phyloP scores from a whole-genome alignment of 2,329 filamentous ascomycete genomes.

The Xylariaceae sp. region DNA sequence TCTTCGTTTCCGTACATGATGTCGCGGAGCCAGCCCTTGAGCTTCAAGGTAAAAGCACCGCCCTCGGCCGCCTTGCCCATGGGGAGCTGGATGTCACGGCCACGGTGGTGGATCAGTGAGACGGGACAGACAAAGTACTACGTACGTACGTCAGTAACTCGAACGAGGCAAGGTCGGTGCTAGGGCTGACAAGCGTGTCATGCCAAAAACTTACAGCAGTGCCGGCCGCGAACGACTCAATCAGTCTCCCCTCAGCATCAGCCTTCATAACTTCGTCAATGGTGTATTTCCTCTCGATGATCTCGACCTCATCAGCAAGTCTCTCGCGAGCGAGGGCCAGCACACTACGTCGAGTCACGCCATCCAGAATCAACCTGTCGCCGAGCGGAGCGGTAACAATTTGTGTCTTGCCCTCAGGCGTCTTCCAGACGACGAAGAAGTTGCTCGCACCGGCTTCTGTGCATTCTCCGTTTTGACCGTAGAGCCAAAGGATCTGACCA shows the following conservation, averaged over 20 bases:
- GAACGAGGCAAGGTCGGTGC: background rate
- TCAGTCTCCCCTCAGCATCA: constrained; percentile 65
- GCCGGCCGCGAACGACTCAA: constrained; percentile 83
- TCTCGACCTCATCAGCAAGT: constrained; percentile 56
- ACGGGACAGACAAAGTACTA: constrained; percentile 70
- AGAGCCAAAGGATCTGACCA: constrained; percentile 92
- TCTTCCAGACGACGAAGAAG: constrained; percentile 81
- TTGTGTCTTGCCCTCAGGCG: constrained; percentile 58
- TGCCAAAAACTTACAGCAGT: constrained; percentile 69
- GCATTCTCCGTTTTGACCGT: constrained; percentile 70
- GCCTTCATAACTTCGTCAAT: constrained; percentile 75
- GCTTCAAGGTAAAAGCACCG: constrained; percentile 52
- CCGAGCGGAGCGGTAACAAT: constrained; percentile 81
- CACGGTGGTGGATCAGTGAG: constrained; percentile 63
- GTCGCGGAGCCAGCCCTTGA: constrained; percentile 65
- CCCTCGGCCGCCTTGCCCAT: constrained; percentile 50
- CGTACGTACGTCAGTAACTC: constrained; percentile 5
- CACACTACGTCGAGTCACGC: constrained; percentile 79
- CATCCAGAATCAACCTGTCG: constrained; percentile 80
- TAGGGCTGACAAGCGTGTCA: background rate
- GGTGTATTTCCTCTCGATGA: constrained; percentile 78
- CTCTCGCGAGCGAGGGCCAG: constrained; percentile 67
- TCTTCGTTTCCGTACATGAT: constrained; percentile 71
- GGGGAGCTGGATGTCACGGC: constrained; percentile 57
- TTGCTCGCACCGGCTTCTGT: constrained; percentile 91